Evolutionary conservation across 495 filamentous ascomycete genomes (phyloP), one percentile per base, ranked within the genome.

Genomic region (Hapsidospora chrysogenum): DNA sequence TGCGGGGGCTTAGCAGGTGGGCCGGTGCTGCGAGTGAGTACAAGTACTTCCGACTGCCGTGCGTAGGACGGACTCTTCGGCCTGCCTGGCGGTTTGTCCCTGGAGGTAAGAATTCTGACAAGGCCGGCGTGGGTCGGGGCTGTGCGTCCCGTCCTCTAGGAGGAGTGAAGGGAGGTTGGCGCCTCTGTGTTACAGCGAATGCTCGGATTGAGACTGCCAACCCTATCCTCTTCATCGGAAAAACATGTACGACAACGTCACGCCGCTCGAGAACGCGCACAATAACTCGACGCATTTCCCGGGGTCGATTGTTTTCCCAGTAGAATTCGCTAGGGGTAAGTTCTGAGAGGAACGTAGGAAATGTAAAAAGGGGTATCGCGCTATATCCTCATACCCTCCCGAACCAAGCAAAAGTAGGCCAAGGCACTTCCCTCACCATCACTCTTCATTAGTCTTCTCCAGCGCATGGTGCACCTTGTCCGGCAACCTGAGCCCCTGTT

Each of bases 401-500:
- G n/a, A n/a, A n/a, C n/a, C n/a, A n/a, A n/a, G n/a, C n/a, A n/a
- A n/a, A n/a, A n/a, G n/a, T n/a, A n/a, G n/a, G n/a, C n/a, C n/a
- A n/a, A n/a, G n/a, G n/a, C n/a, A n/a, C n/a, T n/a, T n/a, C n/a
- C n/a, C n/a, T n/a, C n/a, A n/a, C 13, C 19, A 22, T n/a, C 17
- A 30, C 30, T 20, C 28, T 8, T 43, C 38, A 10, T 30, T 41
- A 38, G 47, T 43, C 40, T 31, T 35, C 15, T 33, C 47, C 42
- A 30, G 44, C 37, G 43, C 41, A 8, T 47, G 44, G 41, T 64
- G 58, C 6, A 49, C 53, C 40, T 41, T 46, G 28, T 40, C 17
- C 13, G 63, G 63, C 41, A 39, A 29, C 27, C 41, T 42, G 38
- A 68, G 36, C n/a, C 50, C 58, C 11, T 43, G 51, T 49, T 69